Base-by-base conservation (phyloP, 371 early-diverging fungal species). In the Mortierella sp. region DNA sequence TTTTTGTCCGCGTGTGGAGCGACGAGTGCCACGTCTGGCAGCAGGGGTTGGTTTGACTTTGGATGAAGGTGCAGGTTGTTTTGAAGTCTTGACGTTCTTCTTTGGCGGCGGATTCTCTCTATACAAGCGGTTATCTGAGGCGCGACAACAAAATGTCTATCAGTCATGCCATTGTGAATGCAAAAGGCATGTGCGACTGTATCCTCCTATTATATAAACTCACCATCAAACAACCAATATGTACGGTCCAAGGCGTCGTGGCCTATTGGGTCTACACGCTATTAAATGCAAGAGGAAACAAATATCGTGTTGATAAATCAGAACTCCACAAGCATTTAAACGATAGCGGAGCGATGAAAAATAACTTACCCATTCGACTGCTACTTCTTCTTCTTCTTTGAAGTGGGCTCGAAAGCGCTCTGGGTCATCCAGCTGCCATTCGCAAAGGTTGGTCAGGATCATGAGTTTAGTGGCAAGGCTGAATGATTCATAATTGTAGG, bases 161-260 rank as follows among this genome's bases (percentile, higher is more conserved):
- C n/a, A n/a, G n/a, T n/a, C n/a, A n/a, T n/a, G n/a, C n/a, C n/a
- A n/a, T n/a, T n/a, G n/a, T n/a, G n/a, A n/a, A n/a, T n/a, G n/a
- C n/a, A n/a, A n/a, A n/a, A n/a, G n/a, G n/a, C n/a, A n/a, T n/a
- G n/a, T n/a, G n/a, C n/a, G n/a, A n/a, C n/a, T n/a, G n/a, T n/a
- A n/a, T n/a, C n/a, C n/a, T 19, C 21, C 21, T 48, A 21, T 19
- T 15, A 14, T 11, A 19, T 15, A 14, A 28, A 17, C 62, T 23
- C 82, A 90, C 90, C 93, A 82, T 92, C 93, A 81, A 92, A 92
- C 12, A 92, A 71, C 89, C 90, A 92, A 69, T 87, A 91, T n/a
- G 82, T 85, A 43, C 84, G 84, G 6, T 90, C 91, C 34, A 81
- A 80, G 11, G 85, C 81, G 64, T 92, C 92, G 62, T 69, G 85